Percentiles rank a stretch among this genome's conserved stretches.
Evolutionary conservation across 768 basidiomycete genomes (phyloP).

Genomic region (Lactifluus subvellereus): DNA sequence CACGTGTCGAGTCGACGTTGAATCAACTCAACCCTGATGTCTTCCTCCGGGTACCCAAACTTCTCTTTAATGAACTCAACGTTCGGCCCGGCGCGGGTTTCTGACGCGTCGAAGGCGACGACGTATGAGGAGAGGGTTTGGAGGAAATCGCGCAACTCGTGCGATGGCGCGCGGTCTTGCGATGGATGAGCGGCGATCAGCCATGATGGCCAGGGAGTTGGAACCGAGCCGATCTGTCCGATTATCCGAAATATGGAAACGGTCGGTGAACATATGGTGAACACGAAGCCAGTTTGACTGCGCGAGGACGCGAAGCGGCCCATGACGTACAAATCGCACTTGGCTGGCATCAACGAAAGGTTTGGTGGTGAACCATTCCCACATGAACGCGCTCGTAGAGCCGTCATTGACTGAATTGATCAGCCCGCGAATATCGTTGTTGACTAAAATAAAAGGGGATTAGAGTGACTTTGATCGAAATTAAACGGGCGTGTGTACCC

Average conservation of each 20-base stretch:
- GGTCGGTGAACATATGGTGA: not conserved
- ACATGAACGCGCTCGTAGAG: slow-evolving; percentile 87
- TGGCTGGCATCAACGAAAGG: slow-evolving; percentile 75
- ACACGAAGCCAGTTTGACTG: not conserved
- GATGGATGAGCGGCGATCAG: slow-evolving; percentile 81
- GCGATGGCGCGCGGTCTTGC: slow-evolving; percentile 46
- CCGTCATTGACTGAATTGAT: slow-evolving; percentile 85
- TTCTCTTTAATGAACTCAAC: slow-evolving; percentile 69
- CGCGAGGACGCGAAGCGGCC: not conserved
- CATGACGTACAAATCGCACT: slow-evolving; percentile 68
- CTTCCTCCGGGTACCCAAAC: slow-evolving; percentile 78
- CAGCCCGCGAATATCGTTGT: slow-evolving; percentile 75
- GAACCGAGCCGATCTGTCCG: slow-evolving; percentile 69
- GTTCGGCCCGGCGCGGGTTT: slow-evolving; percentile 51
- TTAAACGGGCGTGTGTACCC: slow-evolving; percentile 36
- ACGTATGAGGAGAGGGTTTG: slow-evolving; percentile 58
- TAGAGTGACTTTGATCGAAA: not conserved
- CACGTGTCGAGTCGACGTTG: not conserved
- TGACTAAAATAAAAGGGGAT: slow-evolving; percentile 41
- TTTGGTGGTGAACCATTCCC: slow-evolving; percentile 90
- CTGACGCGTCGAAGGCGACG: slow-evolving; percentile 53
- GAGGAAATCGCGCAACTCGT: slow-evolving; percentile 55
- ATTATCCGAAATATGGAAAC: too few species aligned
- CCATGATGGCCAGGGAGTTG: slow-evolving; percentile 98
- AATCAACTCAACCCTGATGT: slow-evolving; percentile 54